These are phyloP conservation scores for Aspergillus bridgeri DNA, from an alignment of 495 filamentous ascomycete species.

Conservation along the genomic window DNA sequence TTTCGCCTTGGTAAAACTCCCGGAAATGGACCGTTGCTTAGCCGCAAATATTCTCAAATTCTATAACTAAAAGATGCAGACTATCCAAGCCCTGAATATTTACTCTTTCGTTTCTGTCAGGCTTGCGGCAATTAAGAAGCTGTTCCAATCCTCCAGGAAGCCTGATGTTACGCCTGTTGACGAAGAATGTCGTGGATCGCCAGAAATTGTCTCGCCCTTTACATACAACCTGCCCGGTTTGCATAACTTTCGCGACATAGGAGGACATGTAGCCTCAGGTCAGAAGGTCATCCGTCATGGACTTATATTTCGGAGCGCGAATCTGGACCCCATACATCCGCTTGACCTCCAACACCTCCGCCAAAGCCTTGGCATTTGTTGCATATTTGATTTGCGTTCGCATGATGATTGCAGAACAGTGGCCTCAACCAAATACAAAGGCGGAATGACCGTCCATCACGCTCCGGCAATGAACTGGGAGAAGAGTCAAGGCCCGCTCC, in stretches of 20 bases:
- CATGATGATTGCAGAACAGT: neutral
- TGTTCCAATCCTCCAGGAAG: too few species aligned
- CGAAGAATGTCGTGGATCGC: too few species aligned
- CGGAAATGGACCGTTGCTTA: too few species aligned
- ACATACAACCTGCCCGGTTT: too few species aligned
- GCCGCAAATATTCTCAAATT: too few species aligned
- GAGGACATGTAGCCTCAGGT: neutral
- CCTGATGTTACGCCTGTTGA: too few species aligned
- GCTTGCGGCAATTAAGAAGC: too few species aligned
- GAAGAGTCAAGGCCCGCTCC: neutral
- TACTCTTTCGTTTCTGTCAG: too few species aligned
- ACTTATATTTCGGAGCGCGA: neutral
- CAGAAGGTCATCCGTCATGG: neutral
- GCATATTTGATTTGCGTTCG: slow-evolving; percentile 4
- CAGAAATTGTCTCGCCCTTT: too few species aligned
- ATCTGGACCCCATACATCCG: neutral
- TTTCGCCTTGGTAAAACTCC: too few species aligned
- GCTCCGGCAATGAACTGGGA: neutral
- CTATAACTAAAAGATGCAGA: too few species aligned
- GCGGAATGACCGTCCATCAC: neutral
- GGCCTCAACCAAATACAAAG: neutral
- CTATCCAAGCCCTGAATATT: too few species aligned
- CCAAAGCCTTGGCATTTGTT: neutral
- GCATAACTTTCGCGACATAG: slow-evolving; percentile 4
- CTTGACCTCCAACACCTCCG: neutral